Percentiles rank a stretch among this genome's conserved stretches.
Conservation (phyloP, 257 asterid species). For the Galeopsis tetrahit region DNA sequence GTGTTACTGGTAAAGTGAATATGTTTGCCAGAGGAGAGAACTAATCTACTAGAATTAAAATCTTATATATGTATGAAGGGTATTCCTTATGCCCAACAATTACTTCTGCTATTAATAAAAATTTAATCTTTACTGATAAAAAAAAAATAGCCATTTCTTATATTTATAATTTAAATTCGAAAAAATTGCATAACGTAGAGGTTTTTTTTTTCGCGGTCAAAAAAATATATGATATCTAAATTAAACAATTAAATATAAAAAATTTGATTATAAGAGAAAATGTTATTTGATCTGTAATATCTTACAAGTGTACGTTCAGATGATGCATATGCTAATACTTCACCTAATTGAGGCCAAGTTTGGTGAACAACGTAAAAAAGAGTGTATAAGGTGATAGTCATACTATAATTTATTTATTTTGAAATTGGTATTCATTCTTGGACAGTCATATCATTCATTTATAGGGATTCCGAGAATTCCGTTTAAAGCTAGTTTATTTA, state of each 20-base stretch:
- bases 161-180: background rate
- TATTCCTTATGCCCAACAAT: too few species aligned
- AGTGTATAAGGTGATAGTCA: background rate
- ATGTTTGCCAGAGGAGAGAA: too few species aligned
- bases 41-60: too few species aligned
- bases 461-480: too few species aligned
- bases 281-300: background rate
- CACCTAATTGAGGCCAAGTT: slow-evolving; percentile 20
- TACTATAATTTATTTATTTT: too few species aligned
- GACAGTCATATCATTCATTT: background rate
- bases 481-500: too few species aligned
- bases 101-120: too few species aligned
- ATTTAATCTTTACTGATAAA: too few species aligned
- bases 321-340: background rate
- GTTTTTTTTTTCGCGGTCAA: background rate
- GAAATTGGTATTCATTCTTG: too few species aligned
- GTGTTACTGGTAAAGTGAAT: too few species aligned
- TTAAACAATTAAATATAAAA: background rate
- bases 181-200: background rate
- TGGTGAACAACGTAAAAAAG: slow-evolving; percentile 29
- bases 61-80: too few species aligned
- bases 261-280: background rate
- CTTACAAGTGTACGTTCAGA: background rate
- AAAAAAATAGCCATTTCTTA: background rate
- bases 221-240: background rate